Evolutionary conservation across 768 basidiomycete species (phyloP).

Genomic region (Mycena vitilis): DNA sequence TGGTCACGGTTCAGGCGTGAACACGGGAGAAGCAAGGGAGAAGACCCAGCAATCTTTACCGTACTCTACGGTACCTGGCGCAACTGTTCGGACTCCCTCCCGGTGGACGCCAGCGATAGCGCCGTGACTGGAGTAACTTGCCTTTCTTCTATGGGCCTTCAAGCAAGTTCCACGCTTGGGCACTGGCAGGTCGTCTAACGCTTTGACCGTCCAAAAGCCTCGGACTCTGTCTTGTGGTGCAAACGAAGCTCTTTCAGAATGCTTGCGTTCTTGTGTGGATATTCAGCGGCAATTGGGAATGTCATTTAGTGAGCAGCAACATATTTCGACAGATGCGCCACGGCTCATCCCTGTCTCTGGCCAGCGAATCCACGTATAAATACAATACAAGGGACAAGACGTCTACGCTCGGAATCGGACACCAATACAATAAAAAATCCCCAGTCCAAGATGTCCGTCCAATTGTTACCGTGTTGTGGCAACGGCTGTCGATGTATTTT

Average conservation of each 20-base stretch:
- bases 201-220: background rate
- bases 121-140: background rate
- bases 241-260: background rate
- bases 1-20: no score
- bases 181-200: background rate
- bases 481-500: background rate
- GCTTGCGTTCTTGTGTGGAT: background rate
- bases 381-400: background rate
- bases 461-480: background rate
- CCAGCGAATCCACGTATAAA: background rate
- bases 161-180: background rate
- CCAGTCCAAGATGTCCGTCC: background rate
- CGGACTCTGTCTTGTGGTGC: background rate
- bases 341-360: background rate
- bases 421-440: background rate
- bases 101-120: background rate
- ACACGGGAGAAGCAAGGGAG: background rate
- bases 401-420: background rate
- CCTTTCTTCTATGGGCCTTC: background rate
- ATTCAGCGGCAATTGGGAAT: background rate
- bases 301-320: conserved; percentile 25
- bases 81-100: background rate
- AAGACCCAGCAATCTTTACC: background rate
- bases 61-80: no score
- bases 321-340: background rate